phyloP scores from a whole-genome alignment of 106 monocot species.

The Apostasia ramifera region DNA sequence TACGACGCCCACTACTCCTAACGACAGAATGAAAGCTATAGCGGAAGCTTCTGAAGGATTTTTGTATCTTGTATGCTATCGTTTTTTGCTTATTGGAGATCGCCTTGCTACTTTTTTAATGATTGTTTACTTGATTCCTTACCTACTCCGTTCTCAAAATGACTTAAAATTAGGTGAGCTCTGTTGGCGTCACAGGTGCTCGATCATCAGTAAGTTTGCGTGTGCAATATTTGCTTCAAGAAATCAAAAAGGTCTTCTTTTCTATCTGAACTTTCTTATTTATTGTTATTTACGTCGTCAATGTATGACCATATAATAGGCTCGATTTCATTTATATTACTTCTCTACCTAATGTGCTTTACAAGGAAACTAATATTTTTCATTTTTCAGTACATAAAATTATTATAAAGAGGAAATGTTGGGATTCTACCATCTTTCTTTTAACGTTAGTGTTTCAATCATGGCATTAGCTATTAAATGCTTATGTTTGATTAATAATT shows the following conservation, averaged over 20 bases:
- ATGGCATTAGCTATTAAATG: too few species aligned
- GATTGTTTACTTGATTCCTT: not conserved
- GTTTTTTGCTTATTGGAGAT: not conserved
- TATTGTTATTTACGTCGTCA: not conserved
- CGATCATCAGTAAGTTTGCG: slow-evolving; percentile 38
- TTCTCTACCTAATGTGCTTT: not conserved
- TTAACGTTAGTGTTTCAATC: too few species aligned
- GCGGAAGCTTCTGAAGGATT: slow-evolving; percentile 75
- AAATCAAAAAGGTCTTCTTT: slow-evolving; percentile 47
- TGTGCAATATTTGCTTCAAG: slow-evolving; percentile 38
- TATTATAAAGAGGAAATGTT: not conserved
- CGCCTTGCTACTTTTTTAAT: slow-evolving; percentile 1
- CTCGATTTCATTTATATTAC: not conserved
- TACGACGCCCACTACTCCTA: slow-evolving; percentile 67
- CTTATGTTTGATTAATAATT: too few species aligned
- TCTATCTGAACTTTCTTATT: not conserved
- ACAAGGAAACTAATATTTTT: not conserved
- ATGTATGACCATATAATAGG: not conserved
- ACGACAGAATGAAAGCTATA: slow-evolving; percentile 52
- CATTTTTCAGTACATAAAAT: not conserved
- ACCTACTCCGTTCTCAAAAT: not conserved
- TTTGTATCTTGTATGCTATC: slow-evolving; percentile 58
- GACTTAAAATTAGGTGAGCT: slow-evolving; percentile 31
- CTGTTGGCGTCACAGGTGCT: slow-evolving; percentile 55
- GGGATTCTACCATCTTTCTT: too few species aligned